phyloP scores from a whole-genome alignment of 2,329 filamentous ascomycete species.

The Erysiphe neolycopersici region DNA sequence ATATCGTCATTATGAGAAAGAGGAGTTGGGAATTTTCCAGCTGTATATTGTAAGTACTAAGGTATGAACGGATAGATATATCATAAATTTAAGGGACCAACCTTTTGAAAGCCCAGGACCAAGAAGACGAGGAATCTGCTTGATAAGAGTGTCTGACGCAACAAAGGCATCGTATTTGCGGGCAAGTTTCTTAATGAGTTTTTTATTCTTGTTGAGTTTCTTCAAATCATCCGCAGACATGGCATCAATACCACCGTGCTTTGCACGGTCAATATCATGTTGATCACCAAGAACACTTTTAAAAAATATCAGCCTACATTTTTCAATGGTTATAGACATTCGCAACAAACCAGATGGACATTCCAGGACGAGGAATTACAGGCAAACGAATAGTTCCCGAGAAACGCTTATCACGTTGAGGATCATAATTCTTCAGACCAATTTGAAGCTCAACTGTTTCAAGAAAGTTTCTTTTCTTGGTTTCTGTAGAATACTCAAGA shows the following conservation, averaged over 20 bases:
- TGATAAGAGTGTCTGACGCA: constrained; percentile 91
- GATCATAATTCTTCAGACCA: constrained; percentile 97
- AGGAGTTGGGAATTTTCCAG: constrained; percentile 98
- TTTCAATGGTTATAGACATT: background rate
- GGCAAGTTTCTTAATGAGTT: constrained; percentile 99
- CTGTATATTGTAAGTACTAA: constrained; percentile 21
- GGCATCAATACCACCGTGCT: constrained; percentile 95
- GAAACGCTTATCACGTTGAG: constrained; percentile 99
- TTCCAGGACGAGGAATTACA: constrained; percentile 68
- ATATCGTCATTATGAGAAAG: constrained; percentile 95
- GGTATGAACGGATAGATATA: constrained; percentile 8
- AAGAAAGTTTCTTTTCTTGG: constrained; percentile 96
- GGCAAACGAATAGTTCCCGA: constrained; percentile 94
- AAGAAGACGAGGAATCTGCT: constrained; percentile 98
- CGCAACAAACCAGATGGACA: constrained; percentile 46
- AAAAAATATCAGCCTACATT: constrained; percentile 5
- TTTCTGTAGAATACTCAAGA: constrained; percentile 81
- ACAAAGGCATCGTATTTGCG: constrained; percentile 99
- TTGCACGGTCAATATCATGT: constrained; percentile 99
- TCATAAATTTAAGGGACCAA: constrained; percentile 17
- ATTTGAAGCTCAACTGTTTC: constrained; percentile 83
- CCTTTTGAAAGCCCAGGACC: constrained; percentile 95
- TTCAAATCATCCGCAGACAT: constrained; percentile 98
- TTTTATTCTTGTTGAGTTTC: constrained; percentile 99
- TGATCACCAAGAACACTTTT: constrained; percentile 58